phyloP scores from a whole-genome alignment of 345 rosid genomes.

The Melaleuca alternifolia region DNA sequence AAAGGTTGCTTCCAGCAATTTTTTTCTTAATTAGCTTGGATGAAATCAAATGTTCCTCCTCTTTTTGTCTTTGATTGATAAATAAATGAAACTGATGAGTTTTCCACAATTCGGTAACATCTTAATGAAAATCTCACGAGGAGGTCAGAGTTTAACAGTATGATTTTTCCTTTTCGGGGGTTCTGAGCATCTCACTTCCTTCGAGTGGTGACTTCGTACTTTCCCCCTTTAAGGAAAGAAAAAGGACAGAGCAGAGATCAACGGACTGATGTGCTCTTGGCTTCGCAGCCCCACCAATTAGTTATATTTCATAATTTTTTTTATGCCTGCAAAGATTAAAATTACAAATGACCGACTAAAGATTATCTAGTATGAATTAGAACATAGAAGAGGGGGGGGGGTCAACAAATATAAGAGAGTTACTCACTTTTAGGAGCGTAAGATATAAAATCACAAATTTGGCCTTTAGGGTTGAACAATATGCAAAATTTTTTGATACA shows the following conservation, averaged over 20 bases:
- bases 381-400: background rate
- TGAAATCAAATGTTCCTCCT: background rate
- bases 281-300: background rate
- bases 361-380: background rate
- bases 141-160: background rate
- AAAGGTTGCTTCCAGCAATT: background rate
- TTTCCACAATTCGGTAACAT: background rate
- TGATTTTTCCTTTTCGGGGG: background rate
- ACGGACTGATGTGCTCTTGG: background rate
- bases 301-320: background rate
- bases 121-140: background rate
- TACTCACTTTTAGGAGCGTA: no score
- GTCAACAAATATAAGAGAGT: background rate
- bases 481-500: background rate
- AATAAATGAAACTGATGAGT: no score
- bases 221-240: background rate
- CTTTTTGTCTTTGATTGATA: background rate
- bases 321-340: background rate
- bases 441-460: no score
- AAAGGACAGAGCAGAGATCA: background rate
- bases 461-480: accelerated
- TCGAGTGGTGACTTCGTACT: no score
- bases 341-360: background rate
- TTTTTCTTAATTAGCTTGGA: background rate
- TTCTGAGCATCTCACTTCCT: background rate